A percentile compares a stretch with the other conserved stretches of the same genome.
These are phyloP conservation scores for Haplographium delicatum DNA, from an alignment of 495 filamentous ascomycete species.

Conservation along the genomic window DNA sequence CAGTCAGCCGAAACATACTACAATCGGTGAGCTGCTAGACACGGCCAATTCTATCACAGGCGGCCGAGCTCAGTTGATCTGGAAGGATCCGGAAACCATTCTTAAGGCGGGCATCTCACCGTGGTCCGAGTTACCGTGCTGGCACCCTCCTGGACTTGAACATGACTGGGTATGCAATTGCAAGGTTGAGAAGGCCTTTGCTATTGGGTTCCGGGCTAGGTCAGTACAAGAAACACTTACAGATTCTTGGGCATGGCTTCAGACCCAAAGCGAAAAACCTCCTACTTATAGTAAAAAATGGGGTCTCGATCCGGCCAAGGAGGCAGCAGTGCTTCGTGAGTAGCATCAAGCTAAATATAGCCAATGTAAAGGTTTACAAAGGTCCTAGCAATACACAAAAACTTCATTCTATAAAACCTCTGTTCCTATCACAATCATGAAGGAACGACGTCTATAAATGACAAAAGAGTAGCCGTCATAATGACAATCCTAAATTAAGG, in stretches of 20 bases:
- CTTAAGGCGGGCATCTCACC: neutral
- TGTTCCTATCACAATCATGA: too few relatives aligned
- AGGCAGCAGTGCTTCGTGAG: neutral
- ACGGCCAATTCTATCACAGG: neutral
- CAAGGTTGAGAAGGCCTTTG: neutral
- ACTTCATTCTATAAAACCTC: too few relatives aligned
- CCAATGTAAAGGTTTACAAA: too few relatives aligned
- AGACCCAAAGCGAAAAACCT: neutral
- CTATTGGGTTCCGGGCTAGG: neutral
- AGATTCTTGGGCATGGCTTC: neutral
- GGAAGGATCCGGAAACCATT: slow-evolving; percentile 1
- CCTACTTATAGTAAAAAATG: neutral
- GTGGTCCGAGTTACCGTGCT: slow-evolving; percentile 2
- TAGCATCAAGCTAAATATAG: too few relatives aligned
- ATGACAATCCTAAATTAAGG: too few relatives aligned
- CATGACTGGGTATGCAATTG: neutral
- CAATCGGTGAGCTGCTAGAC: neutral
- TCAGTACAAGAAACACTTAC: neutral
- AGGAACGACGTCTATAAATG: too few relatives aligned
- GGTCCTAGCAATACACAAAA: too few relatives aligned
- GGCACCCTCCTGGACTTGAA: neutral
- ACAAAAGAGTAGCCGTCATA: too few relatives aligned
- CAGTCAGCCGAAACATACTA: neutral
- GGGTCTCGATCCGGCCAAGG: neutral
- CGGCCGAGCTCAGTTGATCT: neutral